A percentile compares a stretch with the other conserved stretches of the same genome.
Conservation (phyloP, 2,329 filamentous ascomycete species). For the Coleophoma crateriformis region DNA sequence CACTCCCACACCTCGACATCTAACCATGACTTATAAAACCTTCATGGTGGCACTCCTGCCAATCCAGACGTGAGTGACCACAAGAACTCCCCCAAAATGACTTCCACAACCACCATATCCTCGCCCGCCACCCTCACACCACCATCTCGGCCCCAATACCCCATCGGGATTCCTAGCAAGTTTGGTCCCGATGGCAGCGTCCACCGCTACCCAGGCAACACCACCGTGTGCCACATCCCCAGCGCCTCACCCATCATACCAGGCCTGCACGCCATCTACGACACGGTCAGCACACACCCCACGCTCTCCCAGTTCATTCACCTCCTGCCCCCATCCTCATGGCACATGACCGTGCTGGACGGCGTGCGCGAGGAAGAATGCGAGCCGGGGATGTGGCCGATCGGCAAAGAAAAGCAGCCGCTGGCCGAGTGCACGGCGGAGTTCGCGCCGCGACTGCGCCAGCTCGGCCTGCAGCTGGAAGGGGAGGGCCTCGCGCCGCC, state of each 20-base stretch:
- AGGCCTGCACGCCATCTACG: conserved; percentile 6
- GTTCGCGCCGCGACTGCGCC: conserved; percentile 6
- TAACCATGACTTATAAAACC: too few relatives aligned
- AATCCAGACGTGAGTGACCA: too few relatives aligned
- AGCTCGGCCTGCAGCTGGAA: neutral
- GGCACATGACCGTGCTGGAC: conserved; percentile 20
- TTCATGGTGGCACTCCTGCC: too few relatives aligned
- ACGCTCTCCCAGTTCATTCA: conserved; percentile 6
- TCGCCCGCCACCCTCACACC: conserved; percentile 12
- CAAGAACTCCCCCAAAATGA: too few relatives aligned
- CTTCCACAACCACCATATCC: too few relatives aligned
- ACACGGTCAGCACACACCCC: conserved; percentile 9
- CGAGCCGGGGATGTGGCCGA: conserved; percentile 14
- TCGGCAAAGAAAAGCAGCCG: conserved; percentile 7
- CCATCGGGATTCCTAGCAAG: conserved; percentile 5
- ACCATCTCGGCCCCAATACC: conserved; percentile 4
- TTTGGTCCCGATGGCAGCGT: neutral
- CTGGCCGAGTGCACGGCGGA: conserved; percentile 8
- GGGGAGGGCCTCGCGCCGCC: neutral
- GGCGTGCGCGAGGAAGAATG: conserved; percentile 14
- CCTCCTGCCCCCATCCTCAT: conserved; percentile 13
- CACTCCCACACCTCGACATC: too few relatives aligned
- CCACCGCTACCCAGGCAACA: neutral
- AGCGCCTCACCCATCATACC: neutral
- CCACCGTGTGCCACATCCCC: neutral